These are phyloP conservation scores for Trametes polyzona DNA, from an alignment of 1,284 basidiomycete species.

Conservation along the genomic window DNA sequence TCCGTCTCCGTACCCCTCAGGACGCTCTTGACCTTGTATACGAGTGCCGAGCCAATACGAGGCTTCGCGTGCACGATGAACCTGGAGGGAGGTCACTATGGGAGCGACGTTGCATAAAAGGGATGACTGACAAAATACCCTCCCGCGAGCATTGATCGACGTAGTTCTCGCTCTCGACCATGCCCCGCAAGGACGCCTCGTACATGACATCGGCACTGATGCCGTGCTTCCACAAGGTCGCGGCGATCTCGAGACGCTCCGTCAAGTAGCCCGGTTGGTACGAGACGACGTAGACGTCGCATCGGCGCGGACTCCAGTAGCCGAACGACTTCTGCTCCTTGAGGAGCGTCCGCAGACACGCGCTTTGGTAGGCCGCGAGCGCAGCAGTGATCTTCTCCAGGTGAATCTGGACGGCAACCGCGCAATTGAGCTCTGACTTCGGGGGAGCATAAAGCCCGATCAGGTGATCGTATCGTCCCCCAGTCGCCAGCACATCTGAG, in stretches of 20 bases:
- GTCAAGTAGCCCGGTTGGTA: constrained; percentile 77
- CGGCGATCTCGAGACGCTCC: constrained; percentile 78
- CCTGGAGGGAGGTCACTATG: constrained; percentile 40
- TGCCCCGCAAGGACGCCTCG: constrained; percentile 64
- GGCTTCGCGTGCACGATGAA: constrained; percentile 71
- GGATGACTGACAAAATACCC: constrained; percentile 71
- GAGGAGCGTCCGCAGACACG: constrained; percentile 71
- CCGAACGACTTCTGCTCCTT: constrained; percentile 86
- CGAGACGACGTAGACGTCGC: constrained; percentile 84
- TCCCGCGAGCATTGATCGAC: constrained; percentile 70
- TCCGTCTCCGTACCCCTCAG: constrained; percentile 76
- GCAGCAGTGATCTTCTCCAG: constrained; percentile 79
- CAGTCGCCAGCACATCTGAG: constrained; percentile 76
- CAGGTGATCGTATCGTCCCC: constrained; percentile 77
- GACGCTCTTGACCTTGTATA: constrained; percentile 80
- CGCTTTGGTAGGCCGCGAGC: constrained; percentile 73
- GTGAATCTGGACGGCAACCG: constrained; percentile 77
- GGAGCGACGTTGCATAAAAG: neutral
- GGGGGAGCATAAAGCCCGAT: constrained; percentile 66
- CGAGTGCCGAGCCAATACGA: constrained; percentile 61
- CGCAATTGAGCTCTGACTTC: constrained; percentile 60
- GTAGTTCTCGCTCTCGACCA: constrained; percentile 62
- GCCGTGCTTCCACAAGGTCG: constrained; percentile 78
- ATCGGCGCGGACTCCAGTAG: constrained; percentile 84
- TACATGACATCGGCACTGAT: constrained; percentile 91